Percentiles rank a stretch among this genome's conserved stretches.
These are phyloP conservation scores for Aphanomyces stellatus DNA, from an alignment of 352 stramenopile genomes.

Conservation along the genomic window DNA sequence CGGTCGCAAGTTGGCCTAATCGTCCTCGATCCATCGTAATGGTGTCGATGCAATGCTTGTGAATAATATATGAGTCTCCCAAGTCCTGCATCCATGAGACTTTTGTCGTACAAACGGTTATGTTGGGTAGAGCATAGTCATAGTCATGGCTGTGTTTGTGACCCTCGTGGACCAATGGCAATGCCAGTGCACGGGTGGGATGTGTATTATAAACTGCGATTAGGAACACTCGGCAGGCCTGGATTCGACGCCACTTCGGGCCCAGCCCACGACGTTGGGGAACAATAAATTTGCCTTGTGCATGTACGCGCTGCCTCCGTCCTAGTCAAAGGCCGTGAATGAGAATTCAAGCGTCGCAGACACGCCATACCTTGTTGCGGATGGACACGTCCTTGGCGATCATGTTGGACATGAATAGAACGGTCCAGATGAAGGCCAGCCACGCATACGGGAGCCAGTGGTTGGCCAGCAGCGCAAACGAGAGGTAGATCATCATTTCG, in stretches of 20 bases:
- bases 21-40: too few species aligned
- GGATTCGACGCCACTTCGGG: background rate
- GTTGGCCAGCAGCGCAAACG: constrained; percentile 14
- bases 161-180: too few species aligned
- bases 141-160: too few species aligned
- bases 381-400: constrained; percentile 17
- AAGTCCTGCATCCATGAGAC: too few species aligned
- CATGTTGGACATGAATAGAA: constrained; percentile 15
- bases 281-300: background rate
- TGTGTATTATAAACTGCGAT: too few species aligned
- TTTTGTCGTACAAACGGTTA: too few species aligned
- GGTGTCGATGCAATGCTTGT: background rate
- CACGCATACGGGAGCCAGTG: constrained; percentile 19
- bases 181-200: too few species aligned
- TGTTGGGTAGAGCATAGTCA: too few species aligned
- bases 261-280: constrained; percentile 12
- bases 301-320: constrained; percentile 6
- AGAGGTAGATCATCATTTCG: constrained; percentile 11
- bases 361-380: constrained; percentile 13
- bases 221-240: too few species aligned
- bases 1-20: background rate
- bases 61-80: too few species aligned
- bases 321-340: too few species aligned
- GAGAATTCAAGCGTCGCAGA: too few species aligned
- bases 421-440: background rate